Evolutionary conservation across 129 eudicot species (phyloP), one percentile per base, ranked within the genome.

Genomic region (Cynara cardunculus): DNA sequence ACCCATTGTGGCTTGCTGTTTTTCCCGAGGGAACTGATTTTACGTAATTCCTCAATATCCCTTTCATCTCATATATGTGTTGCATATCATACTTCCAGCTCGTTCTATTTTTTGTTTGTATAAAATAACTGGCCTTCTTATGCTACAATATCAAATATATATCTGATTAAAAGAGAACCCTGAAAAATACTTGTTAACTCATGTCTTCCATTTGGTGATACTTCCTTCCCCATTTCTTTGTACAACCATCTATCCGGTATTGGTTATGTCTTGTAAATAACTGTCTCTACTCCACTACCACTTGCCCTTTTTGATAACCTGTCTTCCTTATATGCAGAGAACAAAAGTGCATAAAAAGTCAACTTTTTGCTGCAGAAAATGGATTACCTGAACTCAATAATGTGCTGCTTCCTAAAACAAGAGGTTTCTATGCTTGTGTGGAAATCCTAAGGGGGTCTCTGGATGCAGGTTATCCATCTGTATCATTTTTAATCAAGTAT

Each of bases 21-120:
- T 93, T 93, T 68, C 98, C 98, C 0, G 98, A 93, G 82, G 97
- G 98, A 68, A 93, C 98, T 41, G 98, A 93, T 85, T 93, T 78
- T 73, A 91, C 93, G 98, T 93, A 89, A 85, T 39, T 18, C 7
- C 82, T 79, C 78, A 21, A 68, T 73, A 61, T 71, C 75, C 44
- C 69, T 72, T 66, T 71, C 0, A 28, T 59, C 59, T 81, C 31
- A 31, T 21, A 37, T 41, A 13, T 39, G 32, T 21, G 11, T 75
- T 75, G 28, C 31, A 27, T 61, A 19, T n/a, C 30, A 10, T 53
- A 30, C 79, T 75, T 61, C 21, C 32, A 28, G 25, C 68, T 61
- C 68, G n/a, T 56, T 7, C 61, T 13, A 22, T 37, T 68, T 67
- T 72, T 25, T 49, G 39, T 49, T 18, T 72, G 76, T 78, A 22